A percentile compares a stretch with the other conserved stretches of the same genome.
Conservation (phyloP, 345 rosid genomes). For the Sonneratia caseolaris region DNA sequence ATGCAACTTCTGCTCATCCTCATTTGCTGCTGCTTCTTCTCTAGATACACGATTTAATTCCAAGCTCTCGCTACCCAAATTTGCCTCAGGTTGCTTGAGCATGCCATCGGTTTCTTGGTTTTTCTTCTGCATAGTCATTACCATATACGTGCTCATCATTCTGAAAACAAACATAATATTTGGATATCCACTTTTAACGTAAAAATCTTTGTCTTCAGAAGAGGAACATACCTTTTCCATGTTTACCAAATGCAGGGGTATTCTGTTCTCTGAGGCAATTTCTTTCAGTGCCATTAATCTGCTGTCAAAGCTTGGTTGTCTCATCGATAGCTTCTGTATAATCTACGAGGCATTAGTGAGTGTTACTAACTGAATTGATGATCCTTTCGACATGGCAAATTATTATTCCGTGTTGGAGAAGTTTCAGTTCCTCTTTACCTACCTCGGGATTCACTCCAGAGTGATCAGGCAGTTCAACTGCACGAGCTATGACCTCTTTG, state of each 20-base stretch:
- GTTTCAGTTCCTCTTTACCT: slow-evolving; percentile 11
- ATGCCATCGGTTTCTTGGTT: neutral
- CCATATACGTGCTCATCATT: too few species aligned
- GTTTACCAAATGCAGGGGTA: slow-evolving; percentile 20
- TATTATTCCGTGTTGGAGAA: neutral
- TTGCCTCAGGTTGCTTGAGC: neutral
- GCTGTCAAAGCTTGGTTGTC: slow-evolving; percentile 26
- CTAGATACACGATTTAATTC: neutral
- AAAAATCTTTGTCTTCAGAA: too few species aligned
- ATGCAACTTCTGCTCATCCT: slow-evolving; percentile 9
- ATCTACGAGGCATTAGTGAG: slow-evolving; percentile 19
- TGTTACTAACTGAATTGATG: neutral
- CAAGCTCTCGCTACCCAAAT: neutral
- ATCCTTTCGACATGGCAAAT: neutral
- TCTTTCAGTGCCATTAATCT: slow-evolving; percentile 25
- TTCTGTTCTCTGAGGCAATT: slow-evolving; percentile 27
- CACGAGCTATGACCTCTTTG: slow-evolving; percentile 27
- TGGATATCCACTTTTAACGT: too few species aligned
- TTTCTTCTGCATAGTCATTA: neutral
- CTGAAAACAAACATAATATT: neutral
- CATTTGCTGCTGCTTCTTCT: neutral
- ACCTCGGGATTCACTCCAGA: slow-evolving; percentile 39
- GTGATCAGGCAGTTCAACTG: slow-evolving; percentile 27
- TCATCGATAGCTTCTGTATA: slow-evolving; percentile 32
- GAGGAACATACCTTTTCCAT: slow-evolving; percentile 9